phyloP scores from a whole-genome alignment of 2,329 filamentous ascomycete species.

The Helotiales sp. region DNA sequence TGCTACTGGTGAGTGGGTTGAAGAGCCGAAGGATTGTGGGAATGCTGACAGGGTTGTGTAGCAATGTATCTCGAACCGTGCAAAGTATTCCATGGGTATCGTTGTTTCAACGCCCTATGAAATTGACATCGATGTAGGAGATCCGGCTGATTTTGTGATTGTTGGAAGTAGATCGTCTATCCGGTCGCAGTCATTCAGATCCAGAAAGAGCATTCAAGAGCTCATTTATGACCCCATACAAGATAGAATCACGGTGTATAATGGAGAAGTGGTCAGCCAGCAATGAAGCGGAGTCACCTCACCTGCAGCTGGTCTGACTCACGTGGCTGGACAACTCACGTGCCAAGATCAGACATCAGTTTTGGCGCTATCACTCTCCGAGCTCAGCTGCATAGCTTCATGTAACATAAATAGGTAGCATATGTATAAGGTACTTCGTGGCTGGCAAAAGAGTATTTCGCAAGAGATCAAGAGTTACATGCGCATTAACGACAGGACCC shows the following conservation, averaged over 20 bases:
- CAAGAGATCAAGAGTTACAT: background rate
- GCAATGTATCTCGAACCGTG: slow-evolving; percentile 34
- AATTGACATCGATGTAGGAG: slow-evolving; percentile 24
- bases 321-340: slow-evolving; percentile 13
- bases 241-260: slow-evolving; percentile 29
- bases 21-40: background rate
- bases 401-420: background rate
- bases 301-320: slow-evolving; percentile 11
- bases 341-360: slow-evolving; percentile 3
- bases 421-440: background rate
- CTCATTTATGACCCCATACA: slow-evolving; percentile 32
- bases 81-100: slow-evolving; percentile 33
- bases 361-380: background rate
- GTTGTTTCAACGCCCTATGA: slow-evolving; percentile 9
- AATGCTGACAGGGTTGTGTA: slow-evolving; percentile 16
- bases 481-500: background rate
- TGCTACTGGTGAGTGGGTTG: slow-evolving; percentile 53
- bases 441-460: background rate
- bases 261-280: slow-evolving; percentile 23
- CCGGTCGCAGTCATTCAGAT: slow-evolving; percentile 21
- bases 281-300: background rate
- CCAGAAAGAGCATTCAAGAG: slow-evolving; percentile 30
- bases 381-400: background rate
- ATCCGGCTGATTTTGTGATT: slow-evolving; percentile 32
- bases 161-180: slow-evolving; percentile 23